These are phyloP conservation scores for Mimosa bimucronata DNA, from an alignment of 306 rosid species.

Conservation along the genomic window DNA sequence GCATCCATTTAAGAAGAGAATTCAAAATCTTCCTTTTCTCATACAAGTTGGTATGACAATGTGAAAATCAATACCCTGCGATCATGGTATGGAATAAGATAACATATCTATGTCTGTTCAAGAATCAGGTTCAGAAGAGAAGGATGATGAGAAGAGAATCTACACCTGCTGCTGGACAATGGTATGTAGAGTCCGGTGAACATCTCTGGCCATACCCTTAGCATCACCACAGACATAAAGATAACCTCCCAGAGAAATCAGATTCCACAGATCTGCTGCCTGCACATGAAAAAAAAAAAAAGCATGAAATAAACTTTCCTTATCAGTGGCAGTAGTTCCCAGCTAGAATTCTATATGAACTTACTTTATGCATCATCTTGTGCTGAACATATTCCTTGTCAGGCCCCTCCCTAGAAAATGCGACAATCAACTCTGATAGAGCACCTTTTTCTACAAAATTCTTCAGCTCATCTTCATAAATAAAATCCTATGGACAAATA, in stretches of 20 bases:
- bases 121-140: conserved; percentile 3
- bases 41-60: background rate
- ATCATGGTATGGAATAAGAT: conserved; percentile 25
- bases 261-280: conserved; percentile 74
- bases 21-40: conserved; percentile 15
- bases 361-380: conserved; percentile 78
- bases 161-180: conserved; percentile 78
- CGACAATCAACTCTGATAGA: conserved; percentile 76
- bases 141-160: conserved; percentile 33
- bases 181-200: conserved; percentile 83
- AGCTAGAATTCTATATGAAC: conserved; percentile 23
- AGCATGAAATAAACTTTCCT: conserved; percentile 35
- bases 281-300: conserved; percentile 37
- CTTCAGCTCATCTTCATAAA: conserved; percentile 91
- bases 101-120: conserved; percentile 2
- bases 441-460: conserved; percentile 75
- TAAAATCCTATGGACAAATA: conserved; percentile 71
- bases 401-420: conserved; percentile 88
- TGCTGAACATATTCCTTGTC: conserved; percentile 91
- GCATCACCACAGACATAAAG: conserved; percentile 97
- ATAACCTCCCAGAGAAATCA: conserved; percentile 78
- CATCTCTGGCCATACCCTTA: conserved; percentile 96
- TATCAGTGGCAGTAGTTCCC: conserved; percentile 23
- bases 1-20: conserved; percentile 6
- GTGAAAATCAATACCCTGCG: conserved; percentile 24